Evolutionary conservation across 2,329 filamentous ascomycete genomes (phyloP), one percentile per base, ranked within the genome.

Genomic region (Pezicula radicicola): DNA sequence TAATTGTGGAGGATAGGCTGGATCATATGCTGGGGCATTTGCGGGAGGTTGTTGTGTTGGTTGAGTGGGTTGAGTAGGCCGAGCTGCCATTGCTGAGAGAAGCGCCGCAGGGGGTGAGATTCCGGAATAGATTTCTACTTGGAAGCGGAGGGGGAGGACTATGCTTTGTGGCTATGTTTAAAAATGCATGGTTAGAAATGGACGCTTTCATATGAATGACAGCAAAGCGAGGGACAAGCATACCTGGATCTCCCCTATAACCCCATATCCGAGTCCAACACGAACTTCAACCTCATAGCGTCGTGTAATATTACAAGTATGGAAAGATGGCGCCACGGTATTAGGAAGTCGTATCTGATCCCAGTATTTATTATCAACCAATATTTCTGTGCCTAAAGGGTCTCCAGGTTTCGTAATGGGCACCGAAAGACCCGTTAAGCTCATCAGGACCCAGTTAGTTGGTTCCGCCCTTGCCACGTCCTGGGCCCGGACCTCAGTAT

Each of bases 321-420:
- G 77, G 66, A 99, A 99, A 0, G 85, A 87, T 0, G 94, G 94
- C 9, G 91, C 86, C 10, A 99, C 84, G 0, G 89, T 93, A 66
- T 90, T 94, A 2, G 93, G 94, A 6, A 97, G 75, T 1, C 84
- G 75, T 46, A 82, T 76, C 39, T 76, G 75, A 56, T 81, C 81
- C 94, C 94, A 99, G 39, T 93, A 66, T 2, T 76, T 77, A 45
- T 83, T 74, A 51, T 91, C 87, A 21, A 95, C 67, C n/a, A 80
- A 76, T 51, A 85, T 75, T 63, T 96, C 89, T 10, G 81, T 81
- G 43, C 84, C 83, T 6, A 83, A 74, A 3, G 84, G 68, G 49
- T 78, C 78, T 8, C 71, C 63, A 75, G 86, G 60, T 64, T 73
- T 72, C n/a, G 84, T 84, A 15, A 97, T 72, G 0, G 85, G 83